Percentiles rank a stretch among this genome's conserved stretches.
phyloP scores from a whole-genome alignment of 495 filamentous ascomycete genomes.

The Astrothelium subdiscretum region DNA sequence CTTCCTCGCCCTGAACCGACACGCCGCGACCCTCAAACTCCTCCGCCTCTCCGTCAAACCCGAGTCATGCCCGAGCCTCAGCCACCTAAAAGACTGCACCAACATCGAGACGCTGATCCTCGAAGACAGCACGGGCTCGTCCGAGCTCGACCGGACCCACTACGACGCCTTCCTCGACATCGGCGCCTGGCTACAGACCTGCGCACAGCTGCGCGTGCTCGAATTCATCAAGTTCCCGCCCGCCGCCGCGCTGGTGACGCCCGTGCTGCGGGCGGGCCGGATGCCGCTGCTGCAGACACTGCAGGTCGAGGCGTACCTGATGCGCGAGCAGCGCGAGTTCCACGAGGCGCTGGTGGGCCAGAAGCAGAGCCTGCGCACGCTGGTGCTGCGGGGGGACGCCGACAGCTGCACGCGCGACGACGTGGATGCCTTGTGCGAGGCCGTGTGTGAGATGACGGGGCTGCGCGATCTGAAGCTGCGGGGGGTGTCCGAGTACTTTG shows the following conservation, averaged over 20 bases:
- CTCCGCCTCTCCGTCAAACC: conserved; percentile 43
- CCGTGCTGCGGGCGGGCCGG: conserved; percentile 29
- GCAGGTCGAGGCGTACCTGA: conserved; percentile 25
- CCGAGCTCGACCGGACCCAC: conserved; percentile 33
- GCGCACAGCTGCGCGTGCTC: conserved; percentile 41
- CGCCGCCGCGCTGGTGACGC: conserved; percentile 39
- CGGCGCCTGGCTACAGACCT: conserved; percentile 43
- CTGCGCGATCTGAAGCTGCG: conserved; percentile 42
- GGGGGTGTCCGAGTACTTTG: conserved; percentile 43
- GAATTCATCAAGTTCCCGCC: conserved; percentile 39
- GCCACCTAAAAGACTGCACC: conserved; percentile 40
- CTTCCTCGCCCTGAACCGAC: conserved; percentile 46
- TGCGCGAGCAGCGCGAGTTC: conserved; percentile 35
- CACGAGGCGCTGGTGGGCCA: conserved; percentile 43
- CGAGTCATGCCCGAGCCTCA: conserved; percentile 36
- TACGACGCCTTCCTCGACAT: conserved; percentile 41
- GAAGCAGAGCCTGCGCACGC: conserved; percentile 30
- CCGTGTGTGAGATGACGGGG: conserved; percentile 34
- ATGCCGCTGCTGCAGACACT: neutral
- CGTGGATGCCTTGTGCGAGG: conserved; percentile 37
- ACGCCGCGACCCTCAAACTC: conserved; percentile 43
- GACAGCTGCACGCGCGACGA: conserved; percentile 36
- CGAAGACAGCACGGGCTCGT: conserved; percentile 24
- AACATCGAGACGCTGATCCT: conserved; percentile 42
- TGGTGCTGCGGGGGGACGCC: conserved; percentile 40